A percentile compares a stretch with the other conserved stretches of the same genome.
Conservation (phyloP, 164 flowering plant genomes). For the Vitis rotundifolia region DNA sequence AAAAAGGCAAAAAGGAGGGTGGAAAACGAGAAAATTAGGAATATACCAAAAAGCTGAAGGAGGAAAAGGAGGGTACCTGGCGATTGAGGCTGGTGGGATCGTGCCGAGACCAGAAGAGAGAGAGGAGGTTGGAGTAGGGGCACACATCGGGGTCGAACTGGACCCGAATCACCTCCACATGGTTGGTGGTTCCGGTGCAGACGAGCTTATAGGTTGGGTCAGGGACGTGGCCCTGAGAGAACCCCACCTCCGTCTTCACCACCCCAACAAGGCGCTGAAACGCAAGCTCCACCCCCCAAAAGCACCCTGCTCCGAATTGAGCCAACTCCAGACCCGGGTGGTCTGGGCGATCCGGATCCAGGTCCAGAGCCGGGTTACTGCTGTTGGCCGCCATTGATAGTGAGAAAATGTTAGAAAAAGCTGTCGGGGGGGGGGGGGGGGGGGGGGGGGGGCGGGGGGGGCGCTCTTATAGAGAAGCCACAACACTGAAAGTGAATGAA, state of each 20-base stretch:
- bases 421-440: too few species aligned
- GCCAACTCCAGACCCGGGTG: constrained; percentile 63
- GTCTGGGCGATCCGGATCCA: constrained; percentile 47
- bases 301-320: constrained; percentile 92
- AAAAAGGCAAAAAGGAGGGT: background rate
- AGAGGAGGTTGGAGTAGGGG: constrained; percentile 58
- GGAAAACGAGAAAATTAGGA: background rate
- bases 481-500: too few species aligned
- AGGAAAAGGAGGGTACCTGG: constrained; percentile 44
- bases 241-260: constrained; percentile 85
- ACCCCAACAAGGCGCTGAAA: constrained; percentile 82
- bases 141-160: constrained; percentile 69
- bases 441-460: too few species aligned
- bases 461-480: too few species aligned
- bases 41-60: too few species aligned
- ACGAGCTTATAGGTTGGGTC: constrained; percentile 67
- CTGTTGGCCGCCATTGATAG: background rate
- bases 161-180: constrained; percentile 77
- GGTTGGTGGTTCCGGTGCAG: constrained; percentile 70
- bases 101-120: constrained; percentile 76
- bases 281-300: constrained; percentile 93
- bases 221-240: constrained; percentile 69
- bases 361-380: constrained; percentile 48
- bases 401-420: too few species aligned
- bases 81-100: constrained; percentile 90